A percentile compares a stretch with the other conserved stretches of the same genome.
Conservation (phyloP, 169 alveolate genomes). For the Eimeria tenella region DNA sequence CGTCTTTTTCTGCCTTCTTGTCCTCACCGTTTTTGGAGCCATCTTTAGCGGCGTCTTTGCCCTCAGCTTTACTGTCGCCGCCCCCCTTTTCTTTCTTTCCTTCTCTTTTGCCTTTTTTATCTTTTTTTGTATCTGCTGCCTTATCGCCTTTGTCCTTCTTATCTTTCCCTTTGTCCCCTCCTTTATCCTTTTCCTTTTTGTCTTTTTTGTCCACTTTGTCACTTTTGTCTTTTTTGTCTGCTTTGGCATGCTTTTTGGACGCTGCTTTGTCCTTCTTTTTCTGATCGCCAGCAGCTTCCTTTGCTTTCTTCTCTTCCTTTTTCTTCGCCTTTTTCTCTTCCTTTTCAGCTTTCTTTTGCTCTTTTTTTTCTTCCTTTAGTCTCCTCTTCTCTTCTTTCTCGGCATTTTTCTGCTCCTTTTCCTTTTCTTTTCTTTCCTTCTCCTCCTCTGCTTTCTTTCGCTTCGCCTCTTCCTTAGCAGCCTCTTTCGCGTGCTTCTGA, state of each 20-base stretch:
- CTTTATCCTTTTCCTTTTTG: background rate
- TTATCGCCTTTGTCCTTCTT: background rate
- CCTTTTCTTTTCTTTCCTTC: background rate
- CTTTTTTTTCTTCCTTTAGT: background rate
- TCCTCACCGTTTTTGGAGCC: background rate
- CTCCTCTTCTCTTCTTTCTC: background rate
- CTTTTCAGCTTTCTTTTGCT: background rate
- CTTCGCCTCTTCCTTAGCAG: constrained; percentile 31
- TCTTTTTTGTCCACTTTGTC: background rate
- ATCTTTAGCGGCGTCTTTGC: background rate
- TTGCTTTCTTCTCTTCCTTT: background rate
- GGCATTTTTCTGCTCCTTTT: background rate
- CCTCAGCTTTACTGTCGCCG: background rate
- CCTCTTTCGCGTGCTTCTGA: constrained; percentile 21
- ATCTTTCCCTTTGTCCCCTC: background rate
- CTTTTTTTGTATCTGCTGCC: background rate
- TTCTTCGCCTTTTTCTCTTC: background rate
- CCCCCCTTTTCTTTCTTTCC: background rate
- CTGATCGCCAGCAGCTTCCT: background rate
- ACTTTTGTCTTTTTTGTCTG: background rate
- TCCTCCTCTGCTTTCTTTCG: background rate
- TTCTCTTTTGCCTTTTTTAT: background rate
- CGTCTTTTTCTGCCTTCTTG: background rate
- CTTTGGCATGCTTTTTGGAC: background rate
- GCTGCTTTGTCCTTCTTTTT: background rate